Conservation (phyloP, 768 basidiomycete species). For the Kwoniella pini region DNA sequence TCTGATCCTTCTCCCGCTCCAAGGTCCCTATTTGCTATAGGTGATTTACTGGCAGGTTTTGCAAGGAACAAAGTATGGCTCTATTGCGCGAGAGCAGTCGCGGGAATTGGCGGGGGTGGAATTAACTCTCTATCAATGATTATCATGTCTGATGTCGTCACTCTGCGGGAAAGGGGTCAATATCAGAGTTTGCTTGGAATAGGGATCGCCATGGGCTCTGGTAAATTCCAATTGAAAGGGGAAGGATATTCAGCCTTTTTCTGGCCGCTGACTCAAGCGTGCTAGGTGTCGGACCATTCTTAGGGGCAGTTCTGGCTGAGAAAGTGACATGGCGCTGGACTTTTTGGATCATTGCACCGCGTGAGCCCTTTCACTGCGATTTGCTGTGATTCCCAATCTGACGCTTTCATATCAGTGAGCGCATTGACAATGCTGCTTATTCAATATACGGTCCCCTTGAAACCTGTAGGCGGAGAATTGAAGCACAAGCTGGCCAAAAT, state of each 20-base stretch:
- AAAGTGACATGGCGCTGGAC: slow-evolving; percentile 29
- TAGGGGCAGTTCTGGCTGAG: slow-evolving; percentile 20
- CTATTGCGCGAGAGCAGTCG: slow-evolving; percentile 30
- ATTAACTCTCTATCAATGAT: slow-evolving; percentile 37
- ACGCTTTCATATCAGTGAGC: slow-evolving; percentile 3
- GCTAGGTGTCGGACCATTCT: slow-evolving; percentile 17
- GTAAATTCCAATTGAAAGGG: neutral
- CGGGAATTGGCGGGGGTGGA: slow-evolving; percentile 35
- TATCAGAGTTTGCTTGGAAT: slow-evolving; percentile 24
- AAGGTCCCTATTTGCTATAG: slow-evolving; percentile 35
- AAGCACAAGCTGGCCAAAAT: slow-evolving; percentile 32
- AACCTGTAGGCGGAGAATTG: slow-evolving; percentile 23
- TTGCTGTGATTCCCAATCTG: neutral
- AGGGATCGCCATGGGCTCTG: slow-evolving; percentile 22
- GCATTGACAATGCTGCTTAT: slow-evolving; percentile 25
- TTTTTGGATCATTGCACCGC: slow-evolving; percentile 30
- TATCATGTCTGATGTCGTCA: slow-evolving; percentile 37
- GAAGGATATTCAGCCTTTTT: neutral
- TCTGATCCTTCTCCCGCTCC: neutral
- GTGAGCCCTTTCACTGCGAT: neutral
- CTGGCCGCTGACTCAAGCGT: neutral
- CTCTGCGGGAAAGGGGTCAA: slow-evolving; percentile 29
- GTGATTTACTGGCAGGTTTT: slow-evolving; percentile 48
- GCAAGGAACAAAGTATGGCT: slow-evolving; percentile 38
- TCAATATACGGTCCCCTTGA: slow-evolving; percentile 31